Conservation (phyloP, 1,139 yeast genomes). For the Yamadazyma epiphylla region DNA sequence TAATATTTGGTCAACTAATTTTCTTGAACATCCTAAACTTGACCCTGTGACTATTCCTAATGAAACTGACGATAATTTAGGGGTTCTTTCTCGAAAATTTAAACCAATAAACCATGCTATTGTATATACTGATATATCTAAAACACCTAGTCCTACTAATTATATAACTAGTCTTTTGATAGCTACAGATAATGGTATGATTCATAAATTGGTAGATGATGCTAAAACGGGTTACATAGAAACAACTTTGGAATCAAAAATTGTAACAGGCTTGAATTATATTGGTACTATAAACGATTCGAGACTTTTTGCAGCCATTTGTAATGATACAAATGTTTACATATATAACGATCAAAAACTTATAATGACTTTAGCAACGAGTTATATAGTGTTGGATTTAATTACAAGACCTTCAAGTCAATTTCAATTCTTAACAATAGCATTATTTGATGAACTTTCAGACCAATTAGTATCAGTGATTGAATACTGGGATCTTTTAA, state of each 20-base stretch:
- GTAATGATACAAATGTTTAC: conserved; percentile 7
- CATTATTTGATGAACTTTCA: conserved; percentile 24
- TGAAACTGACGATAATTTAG: conserved; percentile 5
- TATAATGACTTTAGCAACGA: conserved; percentile 22
- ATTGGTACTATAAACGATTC: conserved; percentile 9
- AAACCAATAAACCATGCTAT: conserved; percentile 6
- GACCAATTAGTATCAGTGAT: conserved; percentile 24
- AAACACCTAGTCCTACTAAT: conserved; percentile 10
- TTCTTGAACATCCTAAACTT: conserved; percentile 11
- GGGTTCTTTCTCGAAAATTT: conserved; percentile 4
- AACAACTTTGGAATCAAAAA: conserved; percentile 10
- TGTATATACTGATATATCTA: conserved; percentile 7
- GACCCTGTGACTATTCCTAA: conserved; percentile 6
- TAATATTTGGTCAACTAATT: conserved; percentile 40
- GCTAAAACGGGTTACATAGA: conserved; percentile 25
- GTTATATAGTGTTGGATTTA: conserved; percentile 40
- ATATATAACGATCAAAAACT: conserved; percentile 7
- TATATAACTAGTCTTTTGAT: conserved; percentile 21
- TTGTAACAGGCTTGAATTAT: conserved; percentile 4
- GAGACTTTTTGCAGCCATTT: conserved; percentile 8
- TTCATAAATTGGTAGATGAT: conserved; percentile 33
- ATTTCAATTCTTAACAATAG: conserved; percentile 47
- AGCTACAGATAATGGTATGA: conserved; percentile 45
- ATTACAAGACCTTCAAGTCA: conserved; percentile 38
- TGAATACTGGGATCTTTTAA: conserved; percentile 54